phyloP scores from a whole-genome alignment of 305 asterid genomes.

The Nicotiana rustica region DNA sequence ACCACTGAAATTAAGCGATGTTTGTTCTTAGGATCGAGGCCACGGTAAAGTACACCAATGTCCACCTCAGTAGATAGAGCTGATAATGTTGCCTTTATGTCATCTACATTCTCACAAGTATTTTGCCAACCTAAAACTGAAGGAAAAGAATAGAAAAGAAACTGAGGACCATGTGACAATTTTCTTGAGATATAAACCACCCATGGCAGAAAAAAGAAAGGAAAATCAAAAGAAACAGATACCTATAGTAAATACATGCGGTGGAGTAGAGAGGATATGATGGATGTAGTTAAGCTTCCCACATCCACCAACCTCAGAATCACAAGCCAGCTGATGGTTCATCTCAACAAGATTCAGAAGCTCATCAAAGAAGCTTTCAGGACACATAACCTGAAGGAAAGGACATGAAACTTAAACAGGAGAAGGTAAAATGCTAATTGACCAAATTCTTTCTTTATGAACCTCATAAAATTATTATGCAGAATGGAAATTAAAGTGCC shows the following conservation, averaged over 20 bases:
- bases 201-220: not conserved
- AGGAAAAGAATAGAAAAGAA: slow-evolving; percentile 34
- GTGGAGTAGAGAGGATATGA: slow-evolving; percentile 77
- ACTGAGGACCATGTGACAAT: slow-evolving; percentile 23
- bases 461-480: slow-evolving; percentile 24
- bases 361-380: slow-evolving; percentile 83
- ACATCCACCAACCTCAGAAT: slow-evolving; percentile 85
- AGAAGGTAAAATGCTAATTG: slow-evolving; percentile 15
- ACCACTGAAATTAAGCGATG: slow-evolving; percentile 91
- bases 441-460: not conserved
- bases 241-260: slow-evolving; percentile 94
- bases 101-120: slow-evolving; percentile 79
- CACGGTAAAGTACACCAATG: slow-evolving; percentile 79
- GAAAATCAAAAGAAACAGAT: slow-evolving; percentile 13
- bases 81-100: slow-evolving; percentile 73
- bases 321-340: slow-evolving; percentile 93
- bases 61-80: slow-evolving; percentile 88
- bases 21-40: slow-evolving; percentile 80
- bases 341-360: slow-evolving; percentile 84
- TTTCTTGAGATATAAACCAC: slow-evolving; percentile 15
- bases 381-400: slow-evolving; percentile 69
- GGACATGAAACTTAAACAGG: slow-evolving; percentile 25
- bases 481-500: slow-evolving; percentile 18
- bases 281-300: slow-evolving; percentile 83
- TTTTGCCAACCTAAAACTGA: slow-evolving; percentile 97